Percentiles rank a stretch among this genome's conserved stretches.
phyloP scores from a whole-genome alignment of 768 basidiomycete species.

The Leucosporidium creatinivorum region DNA sequence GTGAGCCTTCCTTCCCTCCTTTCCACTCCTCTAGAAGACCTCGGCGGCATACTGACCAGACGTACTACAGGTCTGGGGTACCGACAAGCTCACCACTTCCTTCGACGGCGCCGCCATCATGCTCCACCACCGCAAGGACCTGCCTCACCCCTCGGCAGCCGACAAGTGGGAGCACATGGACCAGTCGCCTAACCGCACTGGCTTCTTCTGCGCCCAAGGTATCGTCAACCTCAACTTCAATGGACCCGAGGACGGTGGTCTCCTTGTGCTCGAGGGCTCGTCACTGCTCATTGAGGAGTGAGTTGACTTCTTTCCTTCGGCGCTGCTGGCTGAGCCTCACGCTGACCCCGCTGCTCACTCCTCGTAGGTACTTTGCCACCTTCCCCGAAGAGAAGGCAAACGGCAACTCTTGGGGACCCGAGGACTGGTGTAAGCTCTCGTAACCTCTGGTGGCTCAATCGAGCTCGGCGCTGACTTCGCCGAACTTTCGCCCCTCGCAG shows the following conservation, averaged over 20 bases:
- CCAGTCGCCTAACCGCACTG: conserved; percentile 15
- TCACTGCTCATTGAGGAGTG: conserved; percentile 40
- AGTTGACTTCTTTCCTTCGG: conserved; percentile 31
- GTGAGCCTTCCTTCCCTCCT: not conserved
- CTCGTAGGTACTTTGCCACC: conserved; percentile 5
- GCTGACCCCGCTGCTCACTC: conserved; percentile 6
- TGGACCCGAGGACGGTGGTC: conserved; percentile 44
- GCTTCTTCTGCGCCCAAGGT: conserved; percentile 21
- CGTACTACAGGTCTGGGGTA: conserved; percentile 37
- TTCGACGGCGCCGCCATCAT: conserved; percentile 23
- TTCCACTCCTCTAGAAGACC: no score
- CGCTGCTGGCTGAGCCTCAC: conserved; percentile 32
- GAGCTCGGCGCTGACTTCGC: not conserved
- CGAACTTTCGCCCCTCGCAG: not conserved
- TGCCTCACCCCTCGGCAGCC: not conserved
- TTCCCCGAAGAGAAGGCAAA: conserved; percentile 3
- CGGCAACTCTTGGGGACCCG: not conserved
- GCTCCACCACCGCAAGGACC: not conserved
- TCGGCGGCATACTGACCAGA: no score
- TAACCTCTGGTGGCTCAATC: not conserved
- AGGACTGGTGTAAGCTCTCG: not conserved
- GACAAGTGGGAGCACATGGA: conserved; percentile 28
- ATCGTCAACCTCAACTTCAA: conserved; percentile 37
- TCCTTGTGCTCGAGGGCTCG: conserved; percentile 43
- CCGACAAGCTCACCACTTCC: conserved; percentile 37